Evolutionary conservation across 2,329 filamentous ascomycete species (phyloP).

Genomic region (Fusarium kyushuense): DNA sequence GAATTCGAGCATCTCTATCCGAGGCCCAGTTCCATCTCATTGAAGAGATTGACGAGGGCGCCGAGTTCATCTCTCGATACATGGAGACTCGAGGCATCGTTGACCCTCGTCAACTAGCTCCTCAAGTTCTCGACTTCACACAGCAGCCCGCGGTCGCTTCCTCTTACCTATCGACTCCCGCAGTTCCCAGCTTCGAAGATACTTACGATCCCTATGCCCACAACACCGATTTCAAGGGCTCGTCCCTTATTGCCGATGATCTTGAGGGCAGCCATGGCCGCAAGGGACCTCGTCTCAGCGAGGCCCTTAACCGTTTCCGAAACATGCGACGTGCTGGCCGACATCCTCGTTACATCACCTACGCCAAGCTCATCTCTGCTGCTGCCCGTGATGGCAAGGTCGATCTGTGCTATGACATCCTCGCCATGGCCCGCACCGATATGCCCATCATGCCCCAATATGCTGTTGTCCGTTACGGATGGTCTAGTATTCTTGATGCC

Average conservation of each 20-base stretch:
- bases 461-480: conserved; percentile 89
- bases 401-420: conserved; percentile 85
- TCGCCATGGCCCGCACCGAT: conserved; percentile 89
- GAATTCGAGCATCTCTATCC: conserved; percentile 74
- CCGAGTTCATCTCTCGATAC: conserved; percentile 74
- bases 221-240: conserved; percentile 93
- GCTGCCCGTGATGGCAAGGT: conserved; percentile 88
- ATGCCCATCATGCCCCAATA: conserved; percentile 88
- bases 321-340: conserved; percentile 94
- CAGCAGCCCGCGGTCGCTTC: conserved; percentile 59
- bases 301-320: conserved; percentile 84
- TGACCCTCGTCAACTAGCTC: conserved; percentile 66
- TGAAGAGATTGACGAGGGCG: conserved; percentile 88
- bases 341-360: conserved; percentile 95
- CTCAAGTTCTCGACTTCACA: conserved; percentile 59
- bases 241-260: conserved; percentile 88
- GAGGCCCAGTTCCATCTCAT: conserved; percentile 67
- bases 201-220: conserved; percentile 91
- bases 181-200: conserved; percentile 77
- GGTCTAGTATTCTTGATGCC: conserved; percentile 94
- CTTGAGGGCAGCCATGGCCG: conserved; percentile 84
- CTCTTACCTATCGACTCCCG: conserved; percentile 66
- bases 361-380: conserved; percentile 92
- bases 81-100: conserved; percentile 67
- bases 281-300: conserved; percentile 78